Evolutionary conservation across 2,329 filamentous ascomycete genomes (phyloP).

Genomic region (Trichoderma sp.): DNA sequence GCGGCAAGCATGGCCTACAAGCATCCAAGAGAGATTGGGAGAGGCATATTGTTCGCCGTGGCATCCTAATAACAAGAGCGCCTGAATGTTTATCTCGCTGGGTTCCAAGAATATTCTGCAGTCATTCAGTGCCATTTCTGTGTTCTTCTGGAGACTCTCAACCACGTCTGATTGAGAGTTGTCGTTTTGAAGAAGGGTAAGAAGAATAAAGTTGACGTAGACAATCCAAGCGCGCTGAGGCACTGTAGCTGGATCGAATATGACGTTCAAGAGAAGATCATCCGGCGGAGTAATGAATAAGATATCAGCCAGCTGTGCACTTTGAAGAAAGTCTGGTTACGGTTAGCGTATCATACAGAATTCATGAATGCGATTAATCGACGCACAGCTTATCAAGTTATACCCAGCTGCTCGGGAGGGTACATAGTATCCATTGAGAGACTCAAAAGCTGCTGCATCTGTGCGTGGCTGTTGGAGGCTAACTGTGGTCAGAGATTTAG

Average conservation of each 20-base stretch:
- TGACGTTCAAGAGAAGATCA: not conserved
- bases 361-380: too few species aligned
- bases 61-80: not conserved
- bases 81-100: conserved; percentile 13
- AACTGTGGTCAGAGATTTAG: not conserved
- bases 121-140: conserved; percentile 3
- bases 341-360: not conserved
- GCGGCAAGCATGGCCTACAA: conserved; percentile 15
- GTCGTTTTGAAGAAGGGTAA: not conserved
- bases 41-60: conserved; percentile 13
- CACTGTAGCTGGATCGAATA: not conserved
- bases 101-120: conserved; percentile 11
- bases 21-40: conserved; percentile 16
- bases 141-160: conserved; percentile 5
- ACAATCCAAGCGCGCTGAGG: not conserved
- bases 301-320: not conserved
- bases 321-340: not conserved
- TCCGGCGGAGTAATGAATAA: not conserved
- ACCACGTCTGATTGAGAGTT: not conserved
- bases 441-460: not conserved
- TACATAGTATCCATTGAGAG: not conserved
- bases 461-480: not conserved
- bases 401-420: not conserved
- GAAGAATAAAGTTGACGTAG: not conserved
- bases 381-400: not conserved